Base-by-base conservation (phyloP, 768 basidiomycete genomes). In the Termitomyces bulborhizus region DNA sequence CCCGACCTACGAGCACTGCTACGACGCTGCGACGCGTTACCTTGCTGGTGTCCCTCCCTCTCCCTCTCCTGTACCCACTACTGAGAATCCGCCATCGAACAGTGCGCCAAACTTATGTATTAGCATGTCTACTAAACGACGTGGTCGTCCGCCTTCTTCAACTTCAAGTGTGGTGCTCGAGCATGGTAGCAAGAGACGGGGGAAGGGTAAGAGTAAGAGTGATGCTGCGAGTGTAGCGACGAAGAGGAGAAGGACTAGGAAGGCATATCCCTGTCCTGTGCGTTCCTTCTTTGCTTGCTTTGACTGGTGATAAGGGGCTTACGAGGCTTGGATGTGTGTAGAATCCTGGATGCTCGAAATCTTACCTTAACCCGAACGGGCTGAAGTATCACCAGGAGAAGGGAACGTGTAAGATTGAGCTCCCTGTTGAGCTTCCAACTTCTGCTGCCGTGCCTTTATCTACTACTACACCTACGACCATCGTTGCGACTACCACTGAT, bases 371-470 rank as follows among this genome's bases (percentile, higher is more conserved):
- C 65, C 77, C 82, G 7, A 86, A 85, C 58, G 85, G 86, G 9
- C 70, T 86, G 45, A 83, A 83, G 64, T 85, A 87, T 61, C 85
- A 86, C 60, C 67, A 83, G 49, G 80, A 83, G 61, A 85, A 83
- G 62, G 85, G 85, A 11, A 84, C 80, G 2, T 86, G 86, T 65
- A 76, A 72, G 55, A 69, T 77, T 39, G 76, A 74, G 40, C 16
- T 44, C 0, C 18, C 51, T 5, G 59, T 59, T 40, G 44, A 24
- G 15, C 13, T 9, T 32, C 4, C 11, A 6, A 11, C 11, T 46
- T 13, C 9, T n/a, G 16, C 6, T n/a, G n/a, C 40, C 13, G 37
- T n/a, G 4, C 31, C 31, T 40, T 9, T n/a, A 18, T n/a, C 39
- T 27, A 13, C 12, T 12, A 34, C 12, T 34, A 29, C 12, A 8